Evolutionary conservation across 108 stramenopile species (phyloP), one percentile per base, ranked within the genome.

Genomic region (Skeletonema potamos): DNA sequence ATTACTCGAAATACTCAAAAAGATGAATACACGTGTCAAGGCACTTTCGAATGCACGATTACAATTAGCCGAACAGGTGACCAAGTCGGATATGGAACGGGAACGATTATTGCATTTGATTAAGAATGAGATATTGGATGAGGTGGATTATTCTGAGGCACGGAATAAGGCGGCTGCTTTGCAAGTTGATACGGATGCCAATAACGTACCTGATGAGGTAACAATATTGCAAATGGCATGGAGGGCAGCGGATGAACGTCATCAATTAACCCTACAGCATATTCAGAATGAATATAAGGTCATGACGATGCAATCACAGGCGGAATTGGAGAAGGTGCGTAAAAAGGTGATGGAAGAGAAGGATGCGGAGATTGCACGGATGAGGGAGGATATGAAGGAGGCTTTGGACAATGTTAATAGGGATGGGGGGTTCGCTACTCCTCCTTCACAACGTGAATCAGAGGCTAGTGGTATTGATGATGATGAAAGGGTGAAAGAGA

Each of bases 21-120:
- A 92, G 54, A 89, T 92, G 88, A 91, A 89, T 79, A 84, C 89
- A 66, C 82, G 89, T 48, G 84, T 95, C 75, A 95, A 92, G 70
- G 88, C 90, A 7, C 46, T 91, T 11, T 68, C 81, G 32, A 64
- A 58, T 1, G 51, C 81, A 11, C 76, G 88, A 8, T 64, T 68
- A 2, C 89, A 90, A 81, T 59, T 95, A 30, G 67, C 76, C 11
- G 84, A 86, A 29, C 74, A 87, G 51, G 66, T 84, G 22, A 86
- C 92, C 74, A 39, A 41, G 18, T 65, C 81, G 20, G 85, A 95
- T 68, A 55, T 58, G 32, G 82, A 86, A 20, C 82, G 87, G 3
- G 66, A 77, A 17, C 65, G 89, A 37, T 62, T 93, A 41, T 27
- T 89, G 37, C 44, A 58, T 9, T 65, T 90, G 28, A n/a, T 88